phyloP scores from a whole-genome alignment of 2,329 filamentous ascomycete species.

The Chaetomium sp. region DNA sequence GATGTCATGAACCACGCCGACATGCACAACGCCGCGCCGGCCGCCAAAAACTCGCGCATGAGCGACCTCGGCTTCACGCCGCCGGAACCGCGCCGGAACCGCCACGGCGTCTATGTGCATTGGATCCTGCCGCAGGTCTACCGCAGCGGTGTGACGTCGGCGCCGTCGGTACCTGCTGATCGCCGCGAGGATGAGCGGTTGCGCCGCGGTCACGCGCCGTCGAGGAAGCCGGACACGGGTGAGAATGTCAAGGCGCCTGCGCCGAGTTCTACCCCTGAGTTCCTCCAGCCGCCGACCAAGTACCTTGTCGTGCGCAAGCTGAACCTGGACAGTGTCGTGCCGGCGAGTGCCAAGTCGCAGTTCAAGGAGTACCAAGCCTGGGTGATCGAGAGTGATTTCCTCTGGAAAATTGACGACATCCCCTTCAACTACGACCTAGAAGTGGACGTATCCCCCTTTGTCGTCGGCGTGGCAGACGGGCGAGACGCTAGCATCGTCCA shows the following conservation, averaged over 20 bases:
- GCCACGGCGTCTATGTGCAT: conserved; percentile 37
- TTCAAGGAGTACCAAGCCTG: conserved; percentile 23
- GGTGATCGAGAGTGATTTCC: conserved; percentile 35
- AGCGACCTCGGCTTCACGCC: conserved; percentile 28
- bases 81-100: conserved; percentile 18
- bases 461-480: conserved; percentile 19
- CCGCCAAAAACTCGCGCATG: conserved; percentile 30
- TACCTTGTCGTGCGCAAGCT: conserved; percentile 35
- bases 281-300: conserved; percentile 26
- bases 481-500: conserved; percentile 7
- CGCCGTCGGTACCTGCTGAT: neutral
- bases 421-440: conserved; percentile 30
- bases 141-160: conserved; percentile 24
- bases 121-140: conserved; percentile 37
- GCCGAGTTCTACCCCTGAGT: conserved; percentile 1
- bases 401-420: conserved; percentile 29
- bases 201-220: neutral
- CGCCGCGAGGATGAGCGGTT: neutral
- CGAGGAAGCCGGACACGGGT: neutral
- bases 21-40: conserved; percentile 31
- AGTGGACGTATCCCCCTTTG: conserved; percentile 35
- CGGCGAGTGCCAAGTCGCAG: conserved; percentile 1
- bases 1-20: conserved; percentile 35
- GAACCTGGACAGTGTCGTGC: conserved; percentile 14
- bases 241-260: neutral